Percentiles rank a stretch among this genome's conserved stretches.
phyloP scores from a whole-genome alignment of 495 filamentous ascomycete genomes.

The Pseudevernia furfuracea region DNA sequence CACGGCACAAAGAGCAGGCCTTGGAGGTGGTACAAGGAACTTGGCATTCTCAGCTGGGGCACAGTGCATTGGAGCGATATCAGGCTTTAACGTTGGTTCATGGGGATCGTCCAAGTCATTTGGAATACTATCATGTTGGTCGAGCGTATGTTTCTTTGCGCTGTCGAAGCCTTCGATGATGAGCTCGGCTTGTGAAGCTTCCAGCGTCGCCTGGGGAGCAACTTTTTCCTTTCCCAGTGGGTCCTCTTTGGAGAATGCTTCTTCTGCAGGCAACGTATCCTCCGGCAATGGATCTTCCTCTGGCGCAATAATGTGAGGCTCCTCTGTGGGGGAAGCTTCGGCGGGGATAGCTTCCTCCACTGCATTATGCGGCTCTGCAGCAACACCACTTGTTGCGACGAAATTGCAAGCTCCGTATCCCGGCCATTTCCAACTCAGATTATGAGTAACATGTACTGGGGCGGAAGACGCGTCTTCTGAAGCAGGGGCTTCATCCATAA shows the following conservation, averaged over 20 bases:
- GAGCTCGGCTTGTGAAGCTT: conserved; percentile 15
- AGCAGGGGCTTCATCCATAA: conserved; percentile 17
- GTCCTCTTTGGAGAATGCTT: conserved; percentile 16
- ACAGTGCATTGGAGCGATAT: conserved; percentile 17
- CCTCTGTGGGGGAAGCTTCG: conserved; percentile 17
- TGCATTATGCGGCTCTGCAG: conserved; percentile 18
- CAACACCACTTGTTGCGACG: conserved; percentile 12
- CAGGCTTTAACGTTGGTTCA: conserved; percentile 19
- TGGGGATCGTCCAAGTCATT: conserved; percentile 9
- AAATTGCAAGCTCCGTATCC: conserved; percentile 11
- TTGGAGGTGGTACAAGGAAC: neutral
- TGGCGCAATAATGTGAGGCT: conserved; percentile 16
- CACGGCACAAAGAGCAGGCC: conserved; percentile 15
- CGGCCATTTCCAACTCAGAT: conserved; percentile 10
- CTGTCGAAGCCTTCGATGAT: conserved; percentile 11
- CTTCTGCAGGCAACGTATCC: conserved; percentile 16
- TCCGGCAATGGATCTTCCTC: conserved; percentile 16
- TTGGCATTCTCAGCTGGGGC: conserved; percentile 16
- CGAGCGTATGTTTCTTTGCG: conserved; percentile 16
- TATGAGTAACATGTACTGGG: conserved; percentile 15
- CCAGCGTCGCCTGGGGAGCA: conserved; percentile 8
- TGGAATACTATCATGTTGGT: conserved; percentile 7
- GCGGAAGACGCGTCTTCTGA: conserved; percentile 12
- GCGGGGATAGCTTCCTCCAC: conserved; percentile 16
- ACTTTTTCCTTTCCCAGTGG: neutral